Evolutionary conservation across 1,284 basidiomycete species (phyloP).

Genomic region (Athelia psychrophila): DNA sequence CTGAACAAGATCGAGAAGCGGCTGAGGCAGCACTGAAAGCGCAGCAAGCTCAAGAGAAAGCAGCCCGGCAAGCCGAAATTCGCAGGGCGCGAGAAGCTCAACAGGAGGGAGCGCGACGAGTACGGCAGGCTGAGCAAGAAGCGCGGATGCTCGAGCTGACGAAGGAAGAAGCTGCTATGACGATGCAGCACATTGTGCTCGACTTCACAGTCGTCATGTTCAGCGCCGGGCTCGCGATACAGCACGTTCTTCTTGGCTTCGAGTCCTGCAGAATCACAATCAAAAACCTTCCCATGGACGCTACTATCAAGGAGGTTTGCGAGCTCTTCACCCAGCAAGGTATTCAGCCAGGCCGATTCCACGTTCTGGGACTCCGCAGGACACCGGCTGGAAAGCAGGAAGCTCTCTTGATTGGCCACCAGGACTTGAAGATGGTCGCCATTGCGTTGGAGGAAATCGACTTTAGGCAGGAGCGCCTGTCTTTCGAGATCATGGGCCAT

Average conservation of each 20-base stretch:
- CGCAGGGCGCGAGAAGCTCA: too few species aligned
- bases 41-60: too few species aligned
- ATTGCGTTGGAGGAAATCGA: slow-evolving; percentile 39
- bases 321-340: slow-evolving; percentile 18
- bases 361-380: slow-evolving; percentile 4
- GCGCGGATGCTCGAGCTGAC: slow-evolving; percentile 1
- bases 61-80: too few species aligned
- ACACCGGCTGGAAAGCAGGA: slow-evolving; percentile 1
- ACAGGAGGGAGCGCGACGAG: too few species aligned
- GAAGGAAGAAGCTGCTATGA: slow-evolving; percentile 14
- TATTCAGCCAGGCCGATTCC: slow-evolving; percentile 10
- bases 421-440: slow-evolving; percentile 14
- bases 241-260: slow-evolving; percentile 16
- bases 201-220: slow-evolving; percentile 19
- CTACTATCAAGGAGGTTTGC: slow-evolving; percentile 11
- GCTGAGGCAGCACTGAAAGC: too few species aligned
- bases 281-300: slow-evolving; percentile 12
- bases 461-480: slow-evolving; percentile 36
- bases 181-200: slow-evolving; percentile 12
- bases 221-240: slow-evolving; percentile 16
- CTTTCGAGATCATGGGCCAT: slow-evolving; percentile 31
- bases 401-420: slow-evolving; percentile 12
- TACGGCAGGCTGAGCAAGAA: not conserved
- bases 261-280: slow-evolving; percentile 13
- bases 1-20: too few species aligned